phyloP scores from a whole-genome alignment of 1,284 basidiomycete species.

The Bjerkandera adusta region DNA sequence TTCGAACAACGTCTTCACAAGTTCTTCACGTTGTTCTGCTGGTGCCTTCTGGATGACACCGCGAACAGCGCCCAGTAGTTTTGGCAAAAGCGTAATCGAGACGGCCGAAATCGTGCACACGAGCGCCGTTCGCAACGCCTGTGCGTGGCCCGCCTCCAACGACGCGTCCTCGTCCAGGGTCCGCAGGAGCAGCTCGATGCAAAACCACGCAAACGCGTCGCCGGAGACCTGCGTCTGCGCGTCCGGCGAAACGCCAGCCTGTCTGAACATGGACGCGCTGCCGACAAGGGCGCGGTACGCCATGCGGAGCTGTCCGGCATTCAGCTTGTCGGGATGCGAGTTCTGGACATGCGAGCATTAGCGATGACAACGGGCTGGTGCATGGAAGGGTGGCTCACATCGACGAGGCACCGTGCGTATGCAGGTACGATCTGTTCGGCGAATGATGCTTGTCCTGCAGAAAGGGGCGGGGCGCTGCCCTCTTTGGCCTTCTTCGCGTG shows the following conservation, averaged over 20 bases:
- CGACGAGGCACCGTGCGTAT: slow-evolving; percentile 62
- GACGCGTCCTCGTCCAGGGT: slow-evolving; percentile 12
- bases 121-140: slow-evolving; percentile 55
- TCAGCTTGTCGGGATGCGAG: slow-evolving; percentile 55
- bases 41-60: slow-evolving; percentile 28
- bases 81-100: slow-evolving; percentile 50
- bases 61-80: slow-evolving; percentile 47
- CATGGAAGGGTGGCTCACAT: slow-evolving; percentile 41
- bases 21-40: slow-evolving; percentile 38
- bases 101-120: slow-evolving; percentile 59
- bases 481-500: slow-evolving; percentile 42
- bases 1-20: slow-evolving; percentile 53
- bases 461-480: slow-evolving; percentile 1
- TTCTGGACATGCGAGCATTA: slow-evolving; percentile 43
- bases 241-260: slow-evolving; percentile 30
- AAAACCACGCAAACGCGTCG: slow-evolving; percentile 56
- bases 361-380: not conserved
- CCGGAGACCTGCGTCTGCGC: slow-evolving; percentile 3
- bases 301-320: slow-evolving; percentile 55
- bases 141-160: slow-evolving; percentile 35
- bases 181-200: slow-evolving; percentile 48
- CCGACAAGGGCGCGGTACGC: slow-evolving; percentile 66
- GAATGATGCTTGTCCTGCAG: slow-evolving; percentile 28
- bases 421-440: slow-evolving; percentile 61
- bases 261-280: slow-evolving; percentile 36